Evolutionary conservation across 306 rosid species (phyloP), one percentile per base, ranked within the genome.

Genomic region (Pterocarpus santalinus): DNA sequence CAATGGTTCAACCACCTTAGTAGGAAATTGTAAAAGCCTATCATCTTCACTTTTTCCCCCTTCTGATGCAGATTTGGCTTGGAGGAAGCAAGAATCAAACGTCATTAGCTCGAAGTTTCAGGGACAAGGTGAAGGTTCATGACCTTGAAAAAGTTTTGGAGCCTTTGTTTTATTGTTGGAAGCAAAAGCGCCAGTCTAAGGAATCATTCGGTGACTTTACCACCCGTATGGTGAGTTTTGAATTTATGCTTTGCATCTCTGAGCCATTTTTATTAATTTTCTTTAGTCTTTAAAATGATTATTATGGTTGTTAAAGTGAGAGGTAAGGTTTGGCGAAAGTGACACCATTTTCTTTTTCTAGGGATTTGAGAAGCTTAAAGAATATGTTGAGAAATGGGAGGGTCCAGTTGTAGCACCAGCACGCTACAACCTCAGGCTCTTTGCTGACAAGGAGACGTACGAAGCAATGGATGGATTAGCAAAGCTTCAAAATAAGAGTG

Each of bases 81-180:
- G 99, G 98, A 79, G 99, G 99, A 77, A 93, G 17, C 47, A 84
- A 83, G 41, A 93, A 88, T 83, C 99, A 96, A 87, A 96, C 90
- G 1, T 83, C 97, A 43, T 39, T 96, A 71, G 98, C 98, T 82
- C 86, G 78, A 81, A 75, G 69, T 88, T 96, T 96, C 92, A 86
- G 89, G 98, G 88, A 96, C 86, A 96, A 90, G 89, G 97, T 96
- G 68, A 96, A 96, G 89, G 28, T 96, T 83, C 94, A 86, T 8
- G 97, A 96, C 83, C 97, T 96, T 44, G 98, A 96, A 87, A 96
- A 90, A 5, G 92, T 96, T 69, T 83, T 93, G 80, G 99, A 96
- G 78, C 99, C 99, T 43, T 80, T 96, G 83, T 90, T 96, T 75
- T 96, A 92, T 84, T 39, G 89, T 55, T 96, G 99, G 99, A 93